phyloP scores from a whole-genome alignment of 805 yeast species.

The Lipomyces yamadae region DNA sequence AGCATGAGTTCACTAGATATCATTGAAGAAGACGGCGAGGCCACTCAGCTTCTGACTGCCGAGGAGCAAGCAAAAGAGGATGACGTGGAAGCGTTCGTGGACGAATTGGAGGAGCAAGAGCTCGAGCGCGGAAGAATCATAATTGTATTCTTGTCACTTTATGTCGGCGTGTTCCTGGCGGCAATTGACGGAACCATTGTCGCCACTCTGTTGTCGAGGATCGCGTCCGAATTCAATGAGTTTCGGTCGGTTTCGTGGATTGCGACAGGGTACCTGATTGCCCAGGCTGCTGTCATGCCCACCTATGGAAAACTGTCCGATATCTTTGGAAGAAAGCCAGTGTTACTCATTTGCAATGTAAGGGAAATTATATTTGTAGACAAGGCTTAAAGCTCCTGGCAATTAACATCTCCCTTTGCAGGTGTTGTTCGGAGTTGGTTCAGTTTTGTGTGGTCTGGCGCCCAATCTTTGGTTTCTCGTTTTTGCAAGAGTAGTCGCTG shows the following conservation, averaged over 20 bases:
- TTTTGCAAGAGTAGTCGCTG: constrained; percentile 67
- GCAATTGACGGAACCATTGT: constrained; percentile 61
- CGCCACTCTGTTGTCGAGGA: constrained; percentile 58
- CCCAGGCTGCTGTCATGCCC: constrained; percentile 78
- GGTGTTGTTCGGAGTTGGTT: constrained; percentile 56
- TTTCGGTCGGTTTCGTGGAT: constrained; percentile 67
- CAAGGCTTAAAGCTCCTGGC: constrained; percentile 33
- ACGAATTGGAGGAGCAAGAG: constrained; percentile 23
- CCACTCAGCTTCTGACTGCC: constrained; percentile 25
- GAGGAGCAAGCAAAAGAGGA: background rate
- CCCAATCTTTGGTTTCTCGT: constrained; percentile 47
- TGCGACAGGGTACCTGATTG: constrained; percentile 70
- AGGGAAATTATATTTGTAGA: constrained; percentile 53
- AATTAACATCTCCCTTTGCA: constrained; percentile 43
- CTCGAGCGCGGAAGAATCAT: constrained; percentile 16
- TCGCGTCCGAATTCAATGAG: constrained; percentile 64
- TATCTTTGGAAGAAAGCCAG: constrained; percentile 52
- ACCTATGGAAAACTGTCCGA: constrained; percentile 74
- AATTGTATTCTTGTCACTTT: constrained; percentile 33
- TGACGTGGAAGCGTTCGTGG: constrained; percentile 22
- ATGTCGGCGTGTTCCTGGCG: constrained; percentile 54
- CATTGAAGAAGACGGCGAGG: constrained; percentile 22
- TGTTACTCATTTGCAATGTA: constrained; percentile 51
- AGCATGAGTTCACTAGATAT: constrained; percentile 8
- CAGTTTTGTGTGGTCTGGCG: constrained; percentile 54